phyloP scores from a whole-genome alignment of 495 filamentous ascomycete species.

The Letharia columbiana region DNA sequence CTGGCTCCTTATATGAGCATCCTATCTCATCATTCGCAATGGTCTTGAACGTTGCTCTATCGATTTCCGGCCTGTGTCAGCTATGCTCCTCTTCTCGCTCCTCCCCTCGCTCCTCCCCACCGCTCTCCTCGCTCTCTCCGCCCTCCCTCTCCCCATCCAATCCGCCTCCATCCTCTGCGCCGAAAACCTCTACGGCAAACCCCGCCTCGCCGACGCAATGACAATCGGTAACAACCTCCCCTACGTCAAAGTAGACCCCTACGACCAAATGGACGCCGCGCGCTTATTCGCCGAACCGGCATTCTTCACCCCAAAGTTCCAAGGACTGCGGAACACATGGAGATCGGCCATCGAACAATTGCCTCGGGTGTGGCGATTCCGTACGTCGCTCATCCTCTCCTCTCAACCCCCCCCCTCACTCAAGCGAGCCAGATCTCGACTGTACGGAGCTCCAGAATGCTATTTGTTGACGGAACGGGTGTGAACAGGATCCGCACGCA shows the following conservation, averaged over 20 bases:
- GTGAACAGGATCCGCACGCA: slow-evolving; percentile 1
- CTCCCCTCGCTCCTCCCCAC: not conserved
- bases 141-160: not conserved
- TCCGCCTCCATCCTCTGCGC: not conserved
- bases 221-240: not conserved
- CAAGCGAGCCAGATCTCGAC: no score
- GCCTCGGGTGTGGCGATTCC: not conserved
- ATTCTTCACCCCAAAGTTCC: slow-evolving; percentile 7
- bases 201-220: not conserved
- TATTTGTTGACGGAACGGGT: not conserved
- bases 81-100: not conserved
- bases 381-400: not conserved
- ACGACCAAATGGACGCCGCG: not conserved
- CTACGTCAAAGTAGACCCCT: not conserved
- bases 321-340: not conserved
- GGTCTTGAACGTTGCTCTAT: not conserved
- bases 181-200: slow-evolving; percentile 3
- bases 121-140: not conserved
- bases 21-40: no score
- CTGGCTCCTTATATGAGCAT: not conserved
- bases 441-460: no score
- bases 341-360: slow-evolving; percentile 1
- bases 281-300: slow-evolving; percentile 11
- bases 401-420: no score
- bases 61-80: not conserved